phyloP scores from a whole-genome alignment of 306 rosid species.

The Calophaca sinica region DNA sequence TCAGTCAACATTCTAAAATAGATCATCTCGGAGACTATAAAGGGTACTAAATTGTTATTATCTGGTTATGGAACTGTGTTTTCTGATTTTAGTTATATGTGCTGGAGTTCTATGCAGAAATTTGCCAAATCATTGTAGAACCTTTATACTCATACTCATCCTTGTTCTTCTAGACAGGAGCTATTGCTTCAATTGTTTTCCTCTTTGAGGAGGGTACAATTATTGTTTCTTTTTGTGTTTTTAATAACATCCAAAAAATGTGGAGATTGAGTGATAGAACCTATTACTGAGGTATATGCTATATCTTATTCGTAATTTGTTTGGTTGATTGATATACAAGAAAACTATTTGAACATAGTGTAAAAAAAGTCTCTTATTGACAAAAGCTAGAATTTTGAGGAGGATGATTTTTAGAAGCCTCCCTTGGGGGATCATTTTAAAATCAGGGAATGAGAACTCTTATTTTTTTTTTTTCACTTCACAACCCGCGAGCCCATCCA shows the following conservation, averaged over 20 bases:
- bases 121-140: slow-evolving; percentile 16
- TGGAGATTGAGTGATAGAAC: slow-evolving; percentile 24
- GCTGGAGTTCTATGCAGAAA: slow-evolving; percentile 10
- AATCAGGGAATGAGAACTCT: too few species aligned
- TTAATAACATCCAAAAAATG: neutral
- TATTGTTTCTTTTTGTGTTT: neutral
- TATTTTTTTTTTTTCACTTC: too few species aligned
- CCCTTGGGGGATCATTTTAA: too few species aligned
- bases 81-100: slow-evolving; percentile 24
- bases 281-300: slow-evolving; percentile 4
- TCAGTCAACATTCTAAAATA: slow-evolving; percentile 45
- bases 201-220: slow-evolving; percentile 12
- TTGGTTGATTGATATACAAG: too few species aligned
- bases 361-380: too few species aligned
- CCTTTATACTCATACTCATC: neutral
- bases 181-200: slow-evolving; percentile 20
- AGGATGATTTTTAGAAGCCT: too few species aligned
- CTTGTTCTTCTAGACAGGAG: slow-evolving; percentile 27
- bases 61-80: neutral
- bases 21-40: slow-evolving; percentile 41
- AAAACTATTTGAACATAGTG: too few species aligned
- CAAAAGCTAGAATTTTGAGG: too few species aligned
- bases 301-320: too few species aligned
- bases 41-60: slow-evolving; percentile 46
- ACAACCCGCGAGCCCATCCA: too few species aligned